Conservation (phyloP, 768 basidiomycete species). For the Rhodotorula paludigena region DNA sequence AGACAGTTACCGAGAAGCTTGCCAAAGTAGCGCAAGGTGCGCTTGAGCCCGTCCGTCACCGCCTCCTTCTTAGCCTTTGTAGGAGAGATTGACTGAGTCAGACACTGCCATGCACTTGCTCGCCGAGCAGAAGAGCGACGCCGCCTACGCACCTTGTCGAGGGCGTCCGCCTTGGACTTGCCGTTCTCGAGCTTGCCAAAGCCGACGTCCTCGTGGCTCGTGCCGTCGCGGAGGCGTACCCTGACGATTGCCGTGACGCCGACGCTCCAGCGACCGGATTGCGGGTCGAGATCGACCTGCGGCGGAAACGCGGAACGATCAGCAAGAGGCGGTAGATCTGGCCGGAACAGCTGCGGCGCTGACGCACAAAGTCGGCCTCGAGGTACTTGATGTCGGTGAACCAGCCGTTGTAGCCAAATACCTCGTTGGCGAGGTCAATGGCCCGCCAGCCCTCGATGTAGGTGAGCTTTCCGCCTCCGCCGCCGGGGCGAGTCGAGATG, state of each 20-base stretch:
- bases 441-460: conserved; percentile 98
- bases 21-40: conserved; percentile 84
- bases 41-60: conserved; percentile 88
- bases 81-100: too few species aligned
- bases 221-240: conserved; percentile 81
- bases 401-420: conserved; percentile 85
- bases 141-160: conserved; percentile 71
- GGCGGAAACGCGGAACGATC: neutral
- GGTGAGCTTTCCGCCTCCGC: conserved; percentile 70
- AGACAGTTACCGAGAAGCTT: conserved; percentile 92
- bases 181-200: conserved; percentile 81
- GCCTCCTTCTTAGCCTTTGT: conserved; percentile 99
- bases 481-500: conserved; percentile 80
- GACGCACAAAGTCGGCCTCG: conserved; percentile 47
- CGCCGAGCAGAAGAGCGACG: neutral
- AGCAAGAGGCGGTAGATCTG: neutral
- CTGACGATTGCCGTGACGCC: conserved; percentile 80
- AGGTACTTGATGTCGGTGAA: conserved; percentile 42
- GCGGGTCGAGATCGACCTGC: conserved; percentile 69
- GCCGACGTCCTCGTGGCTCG: conserved; percentile 88
- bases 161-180: conserved; percentile 73
- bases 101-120: too few species aligned
- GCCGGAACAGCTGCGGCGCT: neutral
- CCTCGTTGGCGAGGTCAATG: conserved; percentile 95
- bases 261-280: conserved; percentile 60